Evolutionary conservation across 768 basidiomycete genomes (phyloP), one percentile per base, ranked within the genome.

Genomic region (Amylocystis lapponica): DNA sequence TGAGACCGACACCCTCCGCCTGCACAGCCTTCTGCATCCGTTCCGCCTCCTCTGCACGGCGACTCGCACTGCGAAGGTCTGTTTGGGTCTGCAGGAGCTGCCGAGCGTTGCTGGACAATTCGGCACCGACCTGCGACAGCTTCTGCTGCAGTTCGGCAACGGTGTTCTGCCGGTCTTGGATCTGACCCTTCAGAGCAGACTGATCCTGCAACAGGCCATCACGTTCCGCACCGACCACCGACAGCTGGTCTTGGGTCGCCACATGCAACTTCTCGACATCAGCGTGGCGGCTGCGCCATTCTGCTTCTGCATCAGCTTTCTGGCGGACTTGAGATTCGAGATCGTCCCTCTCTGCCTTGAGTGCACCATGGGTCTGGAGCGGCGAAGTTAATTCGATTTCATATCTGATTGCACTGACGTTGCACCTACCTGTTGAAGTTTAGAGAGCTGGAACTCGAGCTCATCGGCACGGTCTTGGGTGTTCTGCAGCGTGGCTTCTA

Each of bases 381-480:
- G 47, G 37, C n/a, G 30, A 23, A 37, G 38, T 46, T 8, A 27
- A 20, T 37, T 43, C 16, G n/a, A 23, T 20, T 21, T 20, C 20
- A 48, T 29, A 27, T n/a, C 19, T n/a, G 11, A 27, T 23, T 31
- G 20, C 14, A 23, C 26, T 29, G 35, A 32, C 48, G 21, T 21
- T 14, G 13, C 27, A 47, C 67, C 37, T 49, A 81, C 88, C 77
- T 90, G 88, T 55, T 81, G 86, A 30, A 84, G 65, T 57, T 84
- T 87, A 11, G 82, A 79, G 16, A 92, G 66, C 55, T 86, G 86
- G 54, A 88, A 85, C 53, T 90, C 88, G 8, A 91, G 72, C 56
- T 89, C 86, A 46, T 86, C 87, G 4, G 83, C 83, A 42, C 83
- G 82, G 54, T 91, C 79, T 54, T 88, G 86, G 20, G 82, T 82